phyloP scores from a whole-genome alignment of 805 yeast genomes.

The Kodamaea kakaduensis region DNA sequence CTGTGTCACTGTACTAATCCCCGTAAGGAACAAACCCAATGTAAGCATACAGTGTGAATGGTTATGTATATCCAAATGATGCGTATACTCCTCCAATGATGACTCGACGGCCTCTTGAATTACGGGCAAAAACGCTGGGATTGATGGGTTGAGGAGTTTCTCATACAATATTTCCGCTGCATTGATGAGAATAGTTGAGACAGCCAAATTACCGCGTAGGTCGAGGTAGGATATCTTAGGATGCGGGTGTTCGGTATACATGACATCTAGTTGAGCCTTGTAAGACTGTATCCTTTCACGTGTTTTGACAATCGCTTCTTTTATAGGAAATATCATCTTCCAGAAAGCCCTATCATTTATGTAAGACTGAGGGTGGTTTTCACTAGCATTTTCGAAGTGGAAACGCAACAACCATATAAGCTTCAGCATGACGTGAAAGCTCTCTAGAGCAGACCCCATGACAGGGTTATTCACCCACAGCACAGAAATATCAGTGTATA shows the following conservation, averaged over 20 bases:
- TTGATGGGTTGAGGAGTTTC: conserved; percentile 12
- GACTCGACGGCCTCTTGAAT: conserved; percentile 10
- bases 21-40: conserved; percentile 11
- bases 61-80: conserved; percentile 3
- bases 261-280: conserved; percentile 5
- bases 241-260: conserved; percentile 1
- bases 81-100: conserved; percentile 6
- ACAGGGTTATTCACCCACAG: conserved; percentile 44
- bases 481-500: conserved; percentile 31
- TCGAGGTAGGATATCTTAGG: conserved; percentile 7
- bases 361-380: conserved; percentile 5
- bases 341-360: conserved; percentile 11
- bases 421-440: conserved; percentile 37
- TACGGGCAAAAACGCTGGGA: conserved; percentile 10
- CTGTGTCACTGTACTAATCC: conserved; percentile 5
- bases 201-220: conserved; percentile 13
- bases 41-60: conserved; percentile 11
- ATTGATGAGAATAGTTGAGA: conserved; percentile 10
- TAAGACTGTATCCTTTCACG: conserved; percentile 6
- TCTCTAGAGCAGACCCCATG: conserved; percentile 33
- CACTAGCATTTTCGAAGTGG: conserved; percentile 9
- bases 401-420: conserved; percentile 32
- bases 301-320: conserved; percentile 3
- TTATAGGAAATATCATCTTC: conserved; percentile 10
- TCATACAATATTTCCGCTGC: conserved; percentile 12